A percentile compares a stretch with the other conserved stretches of the same genome.
phyloP scores from a whole-genome alignment of 768 basidiomycete genomes.

The Rhizopogon salebrosus region DNA sequence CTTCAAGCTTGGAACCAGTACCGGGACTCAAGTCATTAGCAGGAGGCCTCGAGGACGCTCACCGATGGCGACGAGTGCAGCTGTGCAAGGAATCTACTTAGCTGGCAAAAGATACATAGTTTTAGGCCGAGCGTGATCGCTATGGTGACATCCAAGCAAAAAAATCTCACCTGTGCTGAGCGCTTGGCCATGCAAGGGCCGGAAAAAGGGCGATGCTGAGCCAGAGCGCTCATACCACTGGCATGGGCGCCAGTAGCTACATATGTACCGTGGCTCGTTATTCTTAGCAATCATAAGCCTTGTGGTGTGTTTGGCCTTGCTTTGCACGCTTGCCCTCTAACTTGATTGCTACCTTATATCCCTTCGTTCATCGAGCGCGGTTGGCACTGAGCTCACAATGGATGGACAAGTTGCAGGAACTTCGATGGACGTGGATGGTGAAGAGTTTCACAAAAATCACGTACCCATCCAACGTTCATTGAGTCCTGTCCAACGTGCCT shows the following conservation, averaged over 20 bases:
- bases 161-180: background rate
- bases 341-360: background rate
- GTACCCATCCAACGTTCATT: slow-evolving; percentile 8
- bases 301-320: background rate
- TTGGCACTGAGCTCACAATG: slow-evolving; percentile 4
- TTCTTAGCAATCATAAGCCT: background rate
- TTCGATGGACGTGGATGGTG: slow-evolving; percentile 24
- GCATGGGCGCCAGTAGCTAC: background rate
- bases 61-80: background rate
- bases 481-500: slow-evolving; percentile 22
- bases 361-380: slow-evolving; percentile 3
- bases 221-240: background rate
- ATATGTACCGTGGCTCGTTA: no score
- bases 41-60: background rate
- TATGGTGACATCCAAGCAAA: background rate
- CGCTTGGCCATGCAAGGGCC: background rate
- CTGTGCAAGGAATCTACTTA: background rate
- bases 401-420: slow-evolving; percentile 17
- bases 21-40: background rate
- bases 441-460: slow-evolving; percentile 6
- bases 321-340: background rate
- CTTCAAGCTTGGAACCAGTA: background rate
- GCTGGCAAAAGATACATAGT: background rate
- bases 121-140: background rate
- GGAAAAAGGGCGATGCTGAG: background rate